Conservation (phyloP, 129 eudicot genomes). For the Heracleum sosnowskyi region DNA sequence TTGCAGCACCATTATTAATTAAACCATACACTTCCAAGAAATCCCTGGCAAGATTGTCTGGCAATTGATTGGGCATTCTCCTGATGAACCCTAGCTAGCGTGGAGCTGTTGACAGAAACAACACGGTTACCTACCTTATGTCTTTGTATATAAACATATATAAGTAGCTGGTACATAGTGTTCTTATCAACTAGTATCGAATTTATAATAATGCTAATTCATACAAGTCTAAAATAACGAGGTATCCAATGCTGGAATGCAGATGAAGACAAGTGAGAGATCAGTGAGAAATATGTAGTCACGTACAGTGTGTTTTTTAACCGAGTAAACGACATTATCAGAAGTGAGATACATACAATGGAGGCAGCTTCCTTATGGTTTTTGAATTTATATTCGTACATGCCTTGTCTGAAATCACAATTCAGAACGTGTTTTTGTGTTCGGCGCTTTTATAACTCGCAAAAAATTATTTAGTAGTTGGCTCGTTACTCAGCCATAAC, state of each 20-base stretch:
- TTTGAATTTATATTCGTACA: background rate
- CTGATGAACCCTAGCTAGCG: background rate
- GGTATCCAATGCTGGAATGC: constrained; percentile 8
- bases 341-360: constrained; percentile 9
- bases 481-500: no score
- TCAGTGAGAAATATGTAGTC: background rate
- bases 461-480: no score
- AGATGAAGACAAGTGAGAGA: background rate
- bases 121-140: background rate
- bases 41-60: background rate
- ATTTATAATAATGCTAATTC: background rate
- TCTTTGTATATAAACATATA: background rate
- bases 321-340: background rate
- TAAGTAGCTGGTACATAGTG: background rate
- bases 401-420: background rate
- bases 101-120: constrained; percentile 1
- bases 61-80: background rate
- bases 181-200: background rate
- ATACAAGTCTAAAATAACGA: background rate
- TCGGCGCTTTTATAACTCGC: background rate
- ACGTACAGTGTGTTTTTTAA: background rate
- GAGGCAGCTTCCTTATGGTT: background rate
- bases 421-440: background rate
- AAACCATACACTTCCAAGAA: background rate
- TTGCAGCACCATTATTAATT: background rate